Base-by-base conservation (phyloP, 805 yeast species). In the Candida odintsovae region DNA sequence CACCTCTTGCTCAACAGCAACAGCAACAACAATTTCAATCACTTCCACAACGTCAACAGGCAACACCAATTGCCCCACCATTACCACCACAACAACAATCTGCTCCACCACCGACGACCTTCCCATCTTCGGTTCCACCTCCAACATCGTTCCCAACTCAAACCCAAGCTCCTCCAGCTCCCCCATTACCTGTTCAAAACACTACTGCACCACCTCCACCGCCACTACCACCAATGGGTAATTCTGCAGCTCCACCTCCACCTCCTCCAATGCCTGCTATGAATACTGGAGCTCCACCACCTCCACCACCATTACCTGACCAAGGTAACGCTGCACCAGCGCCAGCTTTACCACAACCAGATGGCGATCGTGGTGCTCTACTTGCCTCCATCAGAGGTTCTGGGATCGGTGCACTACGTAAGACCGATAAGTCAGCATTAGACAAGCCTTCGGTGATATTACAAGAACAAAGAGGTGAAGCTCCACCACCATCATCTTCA, bases 371-470 rank as follows among this genome's bases (percentile, higher is more conserved):
- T 55, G 95, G 86, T 63, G 95, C 95, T 0, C 72, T 92, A 38
- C 70, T 92, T 49, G 86, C 95, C 0, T 88, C 97, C 1, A 92
- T 92, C 54, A 75, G 96, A 55, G 79, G 83, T 35, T 82, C 96
- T 0, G 84, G 82, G 13, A 35, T 90, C 5, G 83, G 84, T 0
- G 58, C 78, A 6, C 74, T 92, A 54, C 79, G 74, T 52, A 88
- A 83, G 61, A 84, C 85, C 2, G 97, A 92, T 64, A 92, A 90
- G 65, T 66, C 88, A 0, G 90, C 85, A 56, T 68, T 89, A 37
- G 97, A 90, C 31, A 78, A 75, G 50, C 96, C 97, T 10, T 80
- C 84, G 33, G 87, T 77, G 0, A 56, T 86, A 16, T 65, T 86
- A 16, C 86, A 77, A 58, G 92, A 85, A 60, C 88, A 88, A 2